A percentile compares a stretch with the other conserved stretches of the same genome.
These are phyloP conservation scores for Venturia oleaginea DNA, from an alignment of 2,329 filamentous ascomycete species.

Conservation along the genomic window DNA sequence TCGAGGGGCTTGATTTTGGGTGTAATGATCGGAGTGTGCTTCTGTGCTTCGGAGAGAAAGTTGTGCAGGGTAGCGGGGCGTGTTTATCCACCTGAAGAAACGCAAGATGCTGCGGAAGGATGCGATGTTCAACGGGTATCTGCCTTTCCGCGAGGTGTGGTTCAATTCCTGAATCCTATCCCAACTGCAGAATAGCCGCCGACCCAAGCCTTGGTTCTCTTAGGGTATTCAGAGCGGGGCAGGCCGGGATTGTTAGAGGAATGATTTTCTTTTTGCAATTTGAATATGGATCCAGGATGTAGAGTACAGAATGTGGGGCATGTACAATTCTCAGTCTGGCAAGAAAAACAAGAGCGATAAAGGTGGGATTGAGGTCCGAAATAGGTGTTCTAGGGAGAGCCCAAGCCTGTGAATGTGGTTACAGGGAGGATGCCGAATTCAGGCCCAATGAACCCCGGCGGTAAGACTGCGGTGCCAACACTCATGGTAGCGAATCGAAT, in stretches of 20 bases:
- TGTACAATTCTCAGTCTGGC: background rate
- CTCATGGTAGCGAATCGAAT: conserved; percentile 6
- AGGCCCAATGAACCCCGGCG: background rate
- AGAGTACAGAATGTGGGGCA: background rate
- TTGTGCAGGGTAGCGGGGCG: background rate
- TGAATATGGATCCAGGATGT: background rate
- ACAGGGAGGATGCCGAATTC: background rate
- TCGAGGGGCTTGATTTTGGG: conserved; percentile 12
- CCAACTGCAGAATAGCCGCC: conserved; percentile 7
- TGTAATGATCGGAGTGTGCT: conserved; percentile 17
- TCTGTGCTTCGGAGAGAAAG: conserved; percentile 38
- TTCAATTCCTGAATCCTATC: background rate
- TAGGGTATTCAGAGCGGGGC: background rate
- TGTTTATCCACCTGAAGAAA: conserved; percentile 2
- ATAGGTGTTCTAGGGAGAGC: background rate
- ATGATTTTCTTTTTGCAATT: background rate
- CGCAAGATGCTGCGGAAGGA: background rate
- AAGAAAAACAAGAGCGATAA: background rate
- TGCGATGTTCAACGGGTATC: background rate
- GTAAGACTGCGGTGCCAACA: background rate
- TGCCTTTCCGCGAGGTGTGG: background rate
- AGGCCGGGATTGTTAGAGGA: background rate
- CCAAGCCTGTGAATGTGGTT: background rate
- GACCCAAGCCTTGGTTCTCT: background rate
- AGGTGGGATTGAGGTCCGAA: background rate